Conservation (phyloP, 805 yeast genomes). For the Metschnikowia drakensbergensis region DNA sequence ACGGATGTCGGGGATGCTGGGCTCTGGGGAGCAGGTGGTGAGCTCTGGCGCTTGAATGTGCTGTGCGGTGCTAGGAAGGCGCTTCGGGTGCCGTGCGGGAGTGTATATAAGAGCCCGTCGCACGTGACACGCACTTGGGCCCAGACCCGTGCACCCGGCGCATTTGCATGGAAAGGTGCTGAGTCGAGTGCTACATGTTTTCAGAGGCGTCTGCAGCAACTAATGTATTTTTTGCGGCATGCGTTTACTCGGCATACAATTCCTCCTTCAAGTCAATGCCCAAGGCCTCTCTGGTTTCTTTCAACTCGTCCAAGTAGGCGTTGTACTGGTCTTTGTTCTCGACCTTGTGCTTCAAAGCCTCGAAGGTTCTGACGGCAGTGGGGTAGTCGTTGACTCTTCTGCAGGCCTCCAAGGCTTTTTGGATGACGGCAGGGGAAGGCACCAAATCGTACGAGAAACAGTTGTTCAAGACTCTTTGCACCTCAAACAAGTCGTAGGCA, state of each 20-base stretch:
- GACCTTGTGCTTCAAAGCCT: constrained; percentile 94
- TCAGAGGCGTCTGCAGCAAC: no score
- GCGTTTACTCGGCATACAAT: constrained; percentile 42
- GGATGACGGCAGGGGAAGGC: constrained; percentile 95
- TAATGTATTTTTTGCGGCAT: neutral
- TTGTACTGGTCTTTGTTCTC: constrained; percentile 91
- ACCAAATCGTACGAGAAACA: constrained; percentile 98
- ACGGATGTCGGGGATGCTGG: no score
- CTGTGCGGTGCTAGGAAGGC: no score
- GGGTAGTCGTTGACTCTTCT: constrained; percentile 99
- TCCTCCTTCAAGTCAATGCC: constrained; percentile 94
- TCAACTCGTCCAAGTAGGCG: constrained; percentile 93
- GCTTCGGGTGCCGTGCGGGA: no score
- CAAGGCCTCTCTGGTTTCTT: constrained; percentile 84
- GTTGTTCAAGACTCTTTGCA: constrained; percentile 89
- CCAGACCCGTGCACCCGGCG: no score
- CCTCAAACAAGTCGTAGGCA: constrained; percentile 47
- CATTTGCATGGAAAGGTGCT: no score
- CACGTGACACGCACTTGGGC: no score
- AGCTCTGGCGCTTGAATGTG: no score
- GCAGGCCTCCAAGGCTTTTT: constrained; percentile 94
- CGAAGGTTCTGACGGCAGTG: constrained; percentile 97
- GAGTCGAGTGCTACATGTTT: no score
- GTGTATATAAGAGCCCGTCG: no score
- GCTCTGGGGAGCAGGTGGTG: no score